Evolutionary conservation across 495 filamentous ascomycete genomes (phyloP), one percentile per base, ranked within the genome.

Genomic region (Amphirosellinia nigrospora): DNA sequence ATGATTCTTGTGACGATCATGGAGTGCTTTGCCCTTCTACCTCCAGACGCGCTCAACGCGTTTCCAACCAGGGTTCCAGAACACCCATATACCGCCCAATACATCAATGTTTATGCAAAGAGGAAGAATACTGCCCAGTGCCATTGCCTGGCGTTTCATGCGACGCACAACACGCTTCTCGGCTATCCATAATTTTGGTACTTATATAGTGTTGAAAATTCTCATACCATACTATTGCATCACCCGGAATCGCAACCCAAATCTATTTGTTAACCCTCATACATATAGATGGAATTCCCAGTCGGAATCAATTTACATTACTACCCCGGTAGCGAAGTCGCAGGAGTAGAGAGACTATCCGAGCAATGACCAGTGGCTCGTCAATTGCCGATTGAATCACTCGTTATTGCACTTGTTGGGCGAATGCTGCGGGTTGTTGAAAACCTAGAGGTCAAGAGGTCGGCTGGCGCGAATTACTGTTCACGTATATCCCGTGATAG

Each of bases 391-490:
- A 48, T 50, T 50, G 32, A 38, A 38, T 52, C 13, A 30, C 45
- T 28, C 4, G 46, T 65, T n/a, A n/a, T n/a, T 32, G 34, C 45
- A 32, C 34, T 48, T 36, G 3, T 21, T n/a, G 10, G 41, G 61
- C 26, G 41, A 50, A 50, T 30, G 41, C n/a, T 48, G n/a, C 30
- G 5, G 30, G 21, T 48, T 48, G 61, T 64, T 50, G 43, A 23
- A 62, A 60, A 46, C 36, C 32, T n/a, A 66, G 50, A 53, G 26
- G 26, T 53, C 4, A 11, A 53, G 32, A 23, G 55, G 30, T 61
- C n/a, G 53, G 56, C 13, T 61, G 43, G 65, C 39, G 53, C 65
- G 50, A 59, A 59, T 60, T 60, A 62, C 43, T 60, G 55, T 46
- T 62, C 26, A 36, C 36, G 60, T 13, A 45, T 26, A 48, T 64